Percentiles rank a stretch among this genome's conserved stretches.
Conservation (phyloP, 169 alveolate species). For the Babesia caballi region DNA sequence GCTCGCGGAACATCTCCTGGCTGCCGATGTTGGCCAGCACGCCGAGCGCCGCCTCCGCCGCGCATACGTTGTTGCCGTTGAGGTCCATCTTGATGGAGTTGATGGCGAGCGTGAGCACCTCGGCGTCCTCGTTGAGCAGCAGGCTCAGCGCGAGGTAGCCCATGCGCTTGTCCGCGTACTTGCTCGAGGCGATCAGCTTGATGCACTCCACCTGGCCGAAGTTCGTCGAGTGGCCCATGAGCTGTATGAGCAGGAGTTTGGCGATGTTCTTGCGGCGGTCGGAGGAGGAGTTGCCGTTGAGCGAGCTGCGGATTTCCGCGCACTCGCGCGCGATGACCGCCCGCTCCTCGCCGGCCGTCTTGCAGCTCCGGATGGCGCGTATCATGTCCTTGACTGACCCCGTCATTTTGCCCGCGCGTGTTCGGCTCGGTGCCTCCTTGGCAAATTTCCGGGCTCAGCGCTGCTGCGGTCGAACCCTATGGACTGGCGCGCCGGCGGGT, state of each 20-base stretch:
- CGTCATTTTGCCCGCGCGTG: slow-evolving; percentile 32
- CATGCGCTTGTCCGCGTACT: slow-evolving; percentile 92
- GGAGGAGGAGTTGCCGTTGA: slow-evolving; percentile 83
- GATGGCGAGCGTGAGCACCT: slow-evolving; percentile 96
- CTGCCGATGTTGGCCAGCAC: slow-evolving; percentile 98
- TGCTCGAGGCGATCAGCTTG: slow-evolving; percentile 93
- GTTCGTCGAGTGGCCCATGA: slow-evolving; percentile 95
- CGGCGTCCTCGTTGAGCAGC: slow-evolving; percentile 96
- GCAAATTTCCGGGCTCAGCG: no score
- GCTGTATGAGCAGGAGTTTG: slow-evolving; percentile 93
- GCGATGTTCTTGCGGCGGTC: slow-evolving; percentile 95
- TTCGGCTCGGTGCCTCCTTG: not conserved
- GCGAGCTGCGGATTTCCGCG: slow-evolving; percentile 96
- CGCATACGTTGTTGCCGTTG: slow-evolving; percentile 86
- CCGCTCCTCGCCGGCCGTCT: slow-evolving; percentile 99
- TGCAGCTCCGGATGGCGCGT: slow-evolving; percentile 95
- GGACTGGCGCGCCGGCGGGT: no score
- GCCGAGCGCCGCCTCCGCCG: slow-evolving; percentile 95
- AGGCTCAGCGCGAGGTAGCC: slow-evolving; percentile 97
- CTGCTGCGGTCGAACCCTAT: no score
- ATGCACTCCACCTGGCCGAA: slow-evolving; percentile 98
- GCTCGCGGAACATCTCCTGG: slow-evolving; percentile 95
- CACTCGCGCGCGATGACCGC: slow-evolving; percentile 97
- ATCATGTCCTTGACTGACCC: slow-evolving; percentile 90
- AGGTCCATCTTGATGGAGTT: slow-evolving; percentile 96